Conservation (phyloP, 306 rosid genomes). For the Quercus berberidifolia region DNA sequence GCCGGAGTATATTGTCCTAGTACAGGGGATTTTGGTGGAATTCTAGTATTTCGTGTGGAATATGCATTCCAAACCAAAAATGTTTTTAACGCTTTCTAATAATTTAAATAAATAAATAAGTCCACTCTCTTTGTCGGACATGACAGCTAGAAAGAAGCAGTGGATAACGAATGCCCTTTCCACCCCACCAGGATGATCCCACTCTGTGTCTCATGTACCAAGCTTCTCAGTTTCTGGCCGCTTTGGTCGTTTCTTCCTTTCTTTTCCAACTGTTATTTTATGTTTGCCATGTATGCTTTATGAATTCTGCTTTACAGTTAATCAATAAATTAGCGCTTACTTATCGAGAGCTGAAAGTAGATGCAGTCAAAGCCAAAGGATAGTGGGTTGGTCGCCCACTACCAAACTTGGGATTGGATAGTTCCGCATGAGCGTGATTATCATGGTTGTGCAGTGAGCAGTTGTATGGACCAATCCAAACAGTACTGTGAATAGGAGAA, state of each 20-base stretch:
- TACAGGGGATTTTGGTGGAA: too few species aligned
- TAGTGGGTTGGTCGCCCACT: background rate
- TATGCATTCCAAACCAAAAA: too few species aligned
- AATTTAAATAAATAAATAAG: too few species aligned
- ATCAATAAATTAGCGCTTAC: background rate
- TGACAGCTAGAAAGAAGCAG: background rate
- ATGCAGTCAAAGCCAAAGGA: too few species aligned
- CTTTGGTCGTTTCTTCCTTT: background rate
- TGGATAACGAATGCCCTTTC: background rate
- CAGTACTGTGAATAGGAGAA: background rate
- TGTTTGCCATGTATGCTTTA: background rate
- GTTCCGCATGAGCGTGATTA: background rate
- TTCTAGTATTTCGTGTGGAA: too few species aligned
- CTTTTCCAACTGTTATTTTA: background rate
- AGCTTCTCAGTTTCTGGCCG: background rate
- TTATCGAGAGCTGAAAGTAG: too few species aligned
- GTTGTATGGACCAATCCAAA: background rate
- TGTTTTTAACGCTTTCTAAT: too few species aligned
- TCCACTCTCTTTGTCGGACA: background rate
- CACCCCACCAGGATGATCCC: conserved; percentile 13
- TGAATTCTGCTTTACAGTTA: background rate
- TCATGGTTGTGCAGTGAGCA: background rate
- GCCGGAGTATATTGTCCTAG: too few species aligned
- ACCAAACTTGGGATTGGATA: background rate
- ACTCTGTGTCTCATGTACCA: background rate